Conservation (phyloP, 2,329 filamentous ascomycete species). For the Aspergillus tanneri region DNA sequence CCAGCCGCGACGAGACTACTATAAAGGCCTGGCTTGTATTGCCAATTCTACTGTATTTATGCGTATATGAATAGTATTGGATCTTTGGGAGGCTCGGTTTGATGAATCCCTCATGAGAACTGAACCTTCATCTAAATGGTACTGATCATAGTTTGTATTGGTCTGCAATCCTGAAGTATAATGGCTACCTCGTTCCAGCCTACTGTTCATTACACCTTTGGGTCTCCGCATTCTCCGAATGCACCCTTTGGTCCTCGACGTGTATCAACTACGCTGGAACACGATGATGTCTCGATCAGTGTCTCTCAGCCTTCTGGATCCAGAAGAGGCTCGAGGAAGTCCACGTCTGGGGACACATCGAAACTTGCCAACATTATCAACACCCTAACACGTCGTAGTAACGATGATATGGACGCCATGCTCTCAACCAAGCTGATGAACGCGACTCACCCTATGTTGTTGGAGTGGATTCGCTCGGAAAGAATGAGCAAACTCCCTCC, state of each 20-base stretch:
- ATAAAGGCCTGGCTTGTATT: too few species aligned
- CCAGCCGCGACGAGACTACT: too few species aligned
- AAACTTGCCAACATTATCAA: constrained; percentile 17
- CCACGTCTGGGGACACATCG: constrained; percentile 9
- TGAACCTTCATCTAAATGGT: too few species aligned
- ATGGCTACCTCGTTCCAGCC: constrained; percentile 21
- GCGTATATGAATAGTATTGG: too few species aligned
- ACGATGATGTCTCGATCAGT: constrained; percentile 6
- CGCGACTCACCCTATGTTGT: constrained; percentile 10
- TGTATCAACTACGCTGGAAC: constrained; percentile 9
- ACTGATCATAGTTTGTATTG: too few species aligned
- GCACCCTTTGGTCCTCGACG: constrained; percentile 2
- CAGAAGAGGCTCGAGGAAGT: constrained; percentile 11
- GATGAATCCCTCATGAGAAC: too few species aligned
- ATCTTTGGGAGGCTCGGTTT: too few species aligned
- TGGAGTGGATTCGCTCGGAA: constrained; percentile 41
- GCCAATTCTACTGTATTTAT: too few species aligned
- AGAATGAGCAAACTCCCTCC: constrained; percentile 42
- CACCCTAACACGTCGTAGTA: constrained; percentile 15
- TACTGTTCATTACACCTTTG: constrained; percentile 16
- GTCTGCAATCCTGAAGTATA: neutral
- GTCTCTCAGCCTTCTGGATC: neutral
- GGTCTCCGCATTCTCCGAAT: constrained; percentile 4
- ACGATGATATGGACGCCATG: constrained; percentile 10
- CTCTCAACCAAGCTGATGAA: constrained; percentile 13